Base-by-base conservation (phyloP, 345 rosid species). In the Raphanus sativus region DNA sequence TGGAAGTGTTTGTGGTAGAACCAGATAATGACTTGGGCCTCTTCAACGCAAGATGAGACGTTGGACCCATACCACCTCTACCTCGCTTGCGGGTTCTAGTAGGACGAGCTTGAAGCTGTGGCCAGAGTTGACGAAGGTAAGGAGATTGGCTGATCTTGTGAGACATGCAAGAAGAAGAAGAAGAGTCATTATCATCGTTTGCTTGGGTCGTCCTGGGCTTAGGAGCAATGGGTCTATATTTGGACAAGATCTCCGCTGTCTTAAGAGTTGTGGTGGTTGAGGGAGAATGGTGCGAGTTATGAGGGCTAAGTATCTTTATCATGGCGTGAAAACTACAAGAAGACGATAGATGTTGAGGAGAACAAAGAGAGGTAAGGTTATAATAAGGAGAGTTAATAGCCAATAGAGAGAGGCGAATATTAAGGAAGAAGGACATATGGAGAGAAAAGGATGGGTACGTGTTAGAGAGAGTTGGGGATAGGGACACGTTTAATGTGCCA, bases 151-250 rank as follows among this genome's bases (percentile, higher is more conserved):
- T 77, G 73, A 92, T 92, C 80, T 86, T 92, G 62, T 82, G 85
- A 67, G 92, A 86, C 91, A 82, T 81, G 2, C 1, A 32, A 61
- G 83, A 70, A 67, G 85, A 76, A 40, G 58, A 15, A 16, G 89
- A 67, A 70, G 42, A 66, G 50, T 86, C 86, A 80, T 75, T 38
- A 24, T 70, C 34, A 62, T 83, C 36, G 70, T 81, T 67, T 11
- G 6, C 67, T 42, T 33, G 71, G 4, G 86, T 70, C 16, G 65
- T 59, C 75, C 86, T 93, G 0, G 98, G 98, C 76, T 82, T 95
- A 1, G 99, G 99, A 9, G 99, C 98, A 54, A 92, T 95, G 3
- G 98, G 99, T 69, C 97, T 83, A 74, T 91, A 95, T 80, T 92
- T 81, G 3, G 97, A 92, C 93, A 95, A 87, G 75, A 95, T 95